phyloP scores from a whole-genome alignment of 2,329 filamentous ascomycete genomes.

The Huntiella decipiens region DNA sequence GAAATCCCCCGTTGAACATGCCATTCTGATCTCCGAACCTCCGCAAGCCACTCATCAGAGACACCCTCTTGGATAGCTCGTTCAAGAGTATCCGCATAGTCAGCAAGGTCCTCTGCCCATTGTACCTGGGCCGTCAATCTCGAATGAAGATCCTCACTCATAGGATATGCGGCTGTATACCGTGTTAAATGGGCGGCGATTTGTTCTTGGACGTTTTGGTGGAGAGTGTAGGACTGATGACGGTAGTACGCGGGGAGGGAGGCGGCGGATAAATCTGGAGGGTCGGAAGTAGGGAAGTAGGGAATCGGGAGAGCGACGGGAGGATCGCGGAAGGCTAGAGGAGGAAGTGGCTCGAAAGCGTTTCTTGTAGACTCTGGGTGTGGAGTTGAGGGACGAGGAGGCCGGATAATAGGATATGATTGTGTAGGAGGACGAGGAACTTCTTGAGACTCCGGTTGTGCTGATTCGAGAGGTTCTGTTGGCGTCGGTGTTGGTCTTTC shows the following conservation, averaged over 20 bases:
- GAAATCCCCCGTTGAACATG: background rate
- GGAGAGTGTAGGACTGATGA: background rate
- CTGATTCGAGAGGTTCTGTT: background rate
- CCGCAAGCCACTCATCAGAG: background rate
- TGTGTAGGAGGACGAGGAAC: background rate
- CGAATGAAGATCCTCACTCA: background rate
- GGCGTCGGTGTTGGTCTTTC: background rate
- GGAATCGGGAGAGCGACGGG: conserved; percentile 1
- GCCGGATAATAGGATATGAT: background rate
- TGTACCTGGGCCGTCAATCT: background rate
- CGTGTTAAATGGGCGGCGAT: background rate
- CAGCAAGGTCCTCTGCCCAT: background rate
- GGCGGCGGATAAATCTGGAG: background rate
- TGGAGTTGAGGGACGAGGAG: background rate
- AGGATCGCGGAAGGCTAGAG: background rate
- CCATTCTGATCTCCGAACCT: background rate
- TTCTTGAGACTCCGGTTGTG: background rate
- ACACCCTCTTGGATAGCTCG: background rate
- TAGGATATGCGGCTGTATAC: background rate
- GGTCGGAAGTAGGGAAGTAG: background rate
- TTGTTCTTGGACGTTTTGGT: background rate
- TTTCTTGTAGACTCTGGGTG: background rate
- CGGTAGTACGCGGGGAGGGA: background rate
- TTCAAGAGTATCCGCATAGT: background rate
- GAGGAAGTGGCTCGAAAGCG: background rate